These are phyloP conservation scores for Oryza officinalis DNA, from an alignment of 176 grass and related monocot genomes.

Conservation along the genomic window DNA sequence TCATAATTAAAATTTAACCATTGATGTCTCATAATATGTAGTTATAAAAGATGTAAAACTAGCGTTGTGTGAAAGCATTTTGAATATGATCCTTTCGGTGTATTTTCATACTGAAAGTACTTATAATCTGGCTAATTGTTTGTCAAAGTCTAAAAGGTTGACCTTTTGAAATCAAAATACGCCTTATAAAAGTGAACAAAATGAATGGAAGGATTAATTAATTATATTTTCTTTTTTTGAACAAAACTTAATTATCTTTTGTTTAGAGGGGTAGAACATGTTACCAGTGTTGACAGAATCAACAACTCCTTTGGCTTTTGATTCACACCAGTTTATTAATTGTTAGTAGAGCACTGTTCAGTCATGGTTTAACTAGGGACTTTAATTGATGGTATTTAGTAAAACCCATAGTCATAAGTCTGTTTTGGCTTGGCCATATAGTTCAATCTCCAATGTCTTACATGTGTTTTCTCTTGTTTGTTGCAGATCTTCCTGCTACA, in stretches of 20 bases:
- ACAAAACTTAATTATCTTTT: neutral
- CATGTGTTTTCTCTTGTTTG: conserved; percentile 19
- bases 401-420: neutral
- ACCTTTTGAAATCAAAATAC: neutral
- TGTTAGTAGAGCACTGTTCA: neutral
- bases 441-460: neutral
- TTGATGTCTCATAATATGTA: neutral
- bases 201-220: neutral
- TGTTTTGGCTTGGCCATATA: conserved; percentile 12
- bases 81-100: neutral
- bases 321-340: neutral
- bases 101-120: neutral
- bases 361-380: neutral
- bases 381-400: conserved; percentile 4
- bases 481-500: conserved; percentile 75
- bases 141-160: neutral
- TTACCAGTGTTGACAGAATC: neutral
- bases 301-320: neutral
- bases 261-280: neutral
- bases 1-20: neutral
- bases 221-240: neutral
- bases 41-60: neutral
- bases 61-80: neutral
- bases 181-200: neutral
- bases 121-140: neutral